A percentile compares a stretch with the other conserved stretches of the same genome.
Evolutionary conservation across 2,329 filamentous ascomycete species (phyloP).

Genomic region (Diaporthe aspalathi): DNA sequence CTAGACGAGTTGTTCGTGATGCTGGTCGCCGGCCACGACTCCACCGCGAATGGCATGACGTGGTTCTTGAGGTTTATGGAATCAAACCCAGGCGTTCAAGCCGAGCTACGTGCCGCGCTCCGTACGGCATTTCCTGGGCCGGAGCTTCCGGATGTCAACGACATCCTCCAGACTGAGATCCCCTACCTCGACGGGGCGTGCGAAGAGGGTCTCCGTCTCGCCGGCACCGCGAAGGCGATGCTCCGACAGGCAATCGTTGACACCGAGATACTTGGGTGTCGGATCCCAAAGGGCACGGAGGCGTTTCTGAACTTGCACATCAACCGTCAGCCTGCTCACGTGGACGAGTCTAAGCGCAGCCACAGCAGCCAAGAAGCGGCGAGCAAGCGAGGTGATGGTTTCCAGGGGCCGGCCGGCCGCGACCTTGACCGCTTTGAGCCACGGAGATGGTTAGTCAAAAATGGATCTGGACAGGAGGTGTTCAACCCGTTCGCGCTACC

Average conservation of each 20-base stretch:
- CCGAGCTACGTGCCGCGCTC: conserved; percentile 35
- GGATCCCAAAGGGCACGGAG: conserved; percentile 53
- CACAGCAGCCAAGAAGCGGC: conserved; percentile 47
- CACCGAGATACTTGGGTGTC: conserved; percentile 53
- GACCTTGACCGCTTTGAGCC: conserved; percentile 51
- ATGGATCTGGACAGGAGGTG: conserved; percentile 44
- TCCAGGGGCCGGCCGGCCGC: conserved; percentile 49
- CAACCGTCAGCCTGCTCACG: conserved; percentile 38
- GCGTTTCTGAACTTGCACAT: conserved; percentile 42
- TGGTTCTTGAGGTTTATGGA: conserved; percentile 43
- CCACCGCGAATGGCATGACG: conserved; percentile 53
- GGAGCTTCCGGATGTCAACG: conserved; percentile 45
- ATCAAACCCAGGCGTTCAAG: conserved; percentile 31
- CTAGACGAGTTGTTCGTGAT: conserved; percentile 45
- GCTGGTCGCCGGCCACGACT: conserved; percentile 55
- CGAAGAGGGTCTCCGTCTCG: conserved; percentile 54
- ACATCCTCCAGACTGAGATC: conserved; percentile 47
- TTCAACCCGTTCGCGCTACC: conserved; percentile 52
- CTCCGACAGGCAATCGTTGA: conserved; percentile 50
- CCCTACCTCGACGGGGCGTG: conserved; percentile 56
- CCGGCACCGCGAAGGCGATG: conserved; percentile 43
- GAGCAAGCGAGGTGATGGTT: conserved; percentile 41
- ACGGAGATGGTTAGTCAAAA: conserved; percentile 52
- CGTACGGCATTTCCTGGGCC: conserved; percentile 44
- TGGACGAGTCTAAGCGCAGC: conserved; percentile 48